Evolutionary conservation across 768 basidiomycete genomes (phyloP), one percentile per base, ranked within the genome.

Genomic region (Auricularia sp.): DNA sequence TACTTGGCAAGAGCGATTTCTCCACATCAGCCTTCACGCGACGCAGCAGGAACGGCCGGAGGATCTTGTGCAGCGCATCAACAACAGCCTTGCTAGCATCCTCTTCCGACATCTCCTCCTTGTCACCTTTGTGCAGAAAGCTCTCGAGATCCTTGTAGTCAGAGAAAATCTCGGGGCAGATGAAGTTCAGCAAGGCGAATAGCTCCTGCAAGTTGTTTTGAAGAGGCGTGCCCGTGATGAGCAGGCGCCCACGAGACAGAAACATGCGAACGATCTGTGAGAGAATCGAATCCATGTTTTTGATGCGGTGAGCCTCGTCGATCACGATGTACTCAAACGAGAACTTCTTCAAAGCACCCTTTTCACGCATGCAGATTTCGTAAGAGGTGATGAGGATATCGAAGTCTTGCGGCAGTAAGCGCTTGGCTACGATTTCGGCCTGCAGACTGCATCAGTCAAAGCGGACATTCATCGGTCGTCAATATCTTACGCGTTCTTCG

Each of bases 221-320:
- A 54, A 98, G 78, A 1, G 96, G 96, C 3, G 96, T 99, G 18
- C 95, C 97, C 2, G 96, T 99, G 70, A 99, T 98, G 63, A 99
- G 82, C 64, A 99, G 77, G 51, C 97, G 81, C 0, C 94, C 95
- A 36, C 95, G 85, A 54, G 90, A 91, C 70, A 85, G 83, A 77
- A 98, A 98, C 2, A 89, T 80, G 61, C 96, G 85, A 61, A 98
- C 93, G 71, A 99, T 98, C 76, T 97, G 93, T 16, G 88, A 88
- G 16, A 99, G 83, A 70, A 98, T 89, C 13, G 93, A 96, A 74
- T 98, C 93, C 69, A 96, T 94, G 73, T 98, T 98, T 80, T 98
- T 98, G 83, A 99, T 99, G 29, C 97, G 89, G 72, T 99, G 96
- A 0, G 96, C 96, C 77, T 99, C 96, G 77, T 99, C 96, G 71